phyloP scores from a whole-genome alignment of 2,329 filamentous ascomycete species.

The Blastomyces emzantsi region DNA sequence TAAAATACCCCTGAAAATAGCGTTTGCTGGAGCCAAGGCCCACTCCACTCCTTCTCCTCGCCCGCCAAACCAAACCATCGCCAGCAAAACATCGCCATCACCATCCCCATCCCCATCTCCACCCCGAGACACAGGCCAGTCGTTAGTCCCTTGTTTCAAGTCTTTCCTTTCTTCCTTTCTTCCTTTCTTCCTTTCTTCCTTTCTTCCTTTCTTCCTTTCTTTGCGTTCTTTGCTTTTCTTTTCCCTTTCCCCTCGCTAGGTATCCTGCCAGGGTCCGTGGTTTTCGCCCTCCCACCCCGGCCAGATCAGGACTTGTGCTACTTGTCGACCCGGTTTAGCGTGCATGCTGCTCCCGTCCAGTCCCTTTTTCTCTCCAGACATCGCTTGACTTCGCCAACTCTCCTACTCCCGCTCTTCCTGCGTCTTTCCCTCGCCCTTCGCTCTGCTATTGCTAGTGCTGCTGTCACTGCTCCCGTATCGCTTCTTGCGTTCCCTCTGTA shows the following conservation, averaged over 20 bases:
- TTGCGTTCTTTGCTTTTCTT: conserved; percentile 2
- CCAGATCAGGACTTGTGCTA: not conserved
- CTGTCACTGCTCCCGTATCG: conserved; percentile 1
- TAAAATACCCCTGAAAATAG: conserved; percentile 1
- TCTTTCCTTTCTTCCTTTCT: conserved; percentile 12
- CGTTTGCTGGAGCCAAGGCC: not conserved
- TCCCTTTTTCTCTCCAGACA: conserved; percentile 2
- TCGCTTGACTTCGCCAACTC: not conserved
- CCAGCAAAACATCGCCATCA: no score
- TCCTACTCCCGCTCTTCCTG: conserved; percentile 3
- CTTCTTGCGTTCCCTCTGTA: conserved; percentile 3
- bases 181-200: no score
- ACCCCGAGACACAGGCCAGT: not conserved
- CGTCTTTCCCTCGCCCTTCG: not conserved
- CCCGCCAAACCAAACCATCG: not conserved
- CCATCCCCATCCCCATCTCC: not conserved
- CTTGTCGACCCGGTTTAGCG: not conserved
- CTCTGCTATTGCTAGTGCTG: not conserved
- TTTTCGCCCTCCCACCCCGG: not conserved
- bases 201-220: conserved; percentile 12
- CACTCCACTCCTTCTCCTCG: not conserved
- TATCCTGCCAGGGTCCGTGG: not conserved
- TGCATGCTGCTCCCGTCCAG: not conserved
- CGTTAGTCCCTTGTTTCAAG: conserved; percentile 12
- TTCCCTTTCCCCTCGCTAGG: conserved; percentile 1